Evolutionary conservation across 345 rosid species (phyloP).

Genomic region (Triadica sebifera): DNA sequence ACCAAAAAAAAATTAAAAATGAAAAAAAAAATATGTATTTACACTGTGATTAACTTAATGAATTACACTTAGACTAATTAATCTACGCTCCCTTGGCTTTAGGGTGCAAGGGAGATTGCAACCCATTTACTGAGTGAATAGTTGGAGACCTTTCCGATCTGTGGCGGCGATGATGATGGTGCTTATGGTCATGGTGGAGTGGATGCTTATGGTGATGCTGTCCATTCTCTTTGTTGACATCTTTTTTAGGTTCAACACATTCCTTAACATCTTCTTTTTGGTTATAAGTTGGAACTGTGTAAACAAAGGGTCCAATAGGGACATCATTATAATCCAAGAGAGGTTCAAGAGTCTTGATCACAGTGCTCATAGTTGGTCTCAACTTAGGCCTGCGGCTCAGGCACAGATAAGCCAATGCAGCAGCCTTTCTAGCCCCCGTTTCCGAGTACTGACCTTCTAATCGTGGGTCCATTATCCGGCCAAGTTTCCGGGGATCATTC

Average conservation of each 20-base stretch:
- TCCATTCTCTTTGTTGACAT: constrained; percentile 34
- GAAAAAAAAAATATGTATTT: constrained; percentile 2
- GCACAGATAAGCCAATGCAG: constrained; percentile 75
- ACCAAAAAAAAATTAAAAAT: no score
- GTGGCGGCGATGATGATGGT: constrained; percentile 7
- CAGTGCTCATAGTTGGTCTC: constrained; percentile 62
- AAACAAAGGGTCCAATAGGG: constrained; percentile 60
- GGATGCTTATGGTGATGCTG: constrained; percentile 34
- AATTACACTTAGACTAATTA: not conserved
- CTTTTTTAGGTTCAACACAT: constrained; percentile 27
- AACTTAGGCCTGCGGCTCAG: constrained; percentile 74
- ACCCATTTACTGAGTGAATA: constrained; percentile 30
- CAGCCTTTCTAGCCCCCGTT: constrained; percentile 69
- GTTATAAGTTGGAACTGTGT: constrained; percentile 45
- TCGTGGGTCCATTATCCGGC: constrained; percentile 79
- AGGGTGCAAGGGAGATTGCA: constrained; percentile 43
- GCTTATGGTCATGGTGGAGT: constrained; percentile 25
- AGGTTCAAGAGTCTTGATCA: constrained; percentile 59
- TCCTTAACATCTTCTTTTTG: constrained; percentile 28
- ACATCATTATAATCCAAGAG: constrained; percentile 58
- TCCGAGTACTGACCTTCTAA: constrained; percentile 91
- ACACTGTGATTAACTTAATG: constrained; percentile 11
- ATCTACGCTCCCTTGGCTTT: constrained; percentile 13
- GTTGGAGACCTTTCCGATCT: constrained; percentile 37
- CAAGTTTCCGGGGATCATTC: constrained; percentile 56